Conservation (phyloP, 192 early-diverging fungal species). For the Coemansia sp. region DNA sequence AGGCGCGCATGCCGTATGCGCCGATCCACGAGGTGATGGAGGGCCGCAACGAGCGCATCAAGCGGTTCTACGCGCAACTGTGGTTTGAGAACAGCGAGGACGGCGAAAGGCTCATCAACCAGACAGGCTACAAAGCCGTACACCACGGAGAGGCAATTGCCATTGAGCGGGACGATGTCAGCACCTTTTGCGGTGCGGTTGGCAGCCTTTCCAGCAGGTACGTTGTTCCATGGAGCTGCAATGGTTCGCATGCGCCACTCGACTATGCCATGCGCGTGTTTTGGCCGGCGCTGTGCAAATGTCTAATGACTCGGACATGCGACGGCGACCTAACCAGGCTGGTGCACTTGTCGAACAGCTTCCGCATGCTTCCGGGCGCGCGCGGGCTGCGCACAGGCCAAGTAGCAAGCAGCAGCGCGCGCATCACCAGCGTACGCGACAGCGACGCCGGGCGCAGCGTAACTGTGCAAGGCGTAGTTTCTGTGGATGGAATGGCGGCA, state of each 20-base stretch:
- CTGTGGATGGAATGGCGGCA: constrained; percentile 61
- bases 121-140: background rate
- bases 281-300: constrained; percentile 86
- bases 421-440: constrained; percentile 79
- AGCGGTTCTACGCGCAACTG: constrained; percentile 57
- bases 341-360: constrained; percentile 90
- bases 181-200: constrained; percentile 75
- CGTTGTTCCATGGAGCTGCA: constrained; percentile 59
- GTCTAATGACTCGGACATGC: constrained; percentile 84
- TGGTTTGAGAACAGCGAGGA: constrained; percentile 24
- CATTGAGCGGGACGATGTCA: constrained; percentile 61
- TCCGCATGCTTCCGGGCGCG: constrained; percentile 69
- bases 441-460: constrained; percentile 83
- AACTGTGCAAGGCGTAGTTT: constrained; percentile 74
- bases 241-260: constrained; percentile 68
- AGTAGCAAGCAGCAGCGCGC: constrained; percentile 70
- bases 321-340: constrained; percentile 86
- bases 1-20: constrained; percentile 72
- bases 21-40: constrained; percentile 73
- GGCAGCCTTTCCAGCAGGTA: constrained; percentile 67
- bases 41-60: constrained; percentile 76
- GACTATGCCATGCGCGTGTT: constrained; percentile 93
- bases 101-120: constrained; percentile 4
- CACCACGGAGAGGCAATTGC: background rate
- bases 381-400: constrained; percentile 66